Evolutionary conservation across 495 filamentous ascomycete genomes (phyloP).

Genomic region (Xylona heveae): DNA sequence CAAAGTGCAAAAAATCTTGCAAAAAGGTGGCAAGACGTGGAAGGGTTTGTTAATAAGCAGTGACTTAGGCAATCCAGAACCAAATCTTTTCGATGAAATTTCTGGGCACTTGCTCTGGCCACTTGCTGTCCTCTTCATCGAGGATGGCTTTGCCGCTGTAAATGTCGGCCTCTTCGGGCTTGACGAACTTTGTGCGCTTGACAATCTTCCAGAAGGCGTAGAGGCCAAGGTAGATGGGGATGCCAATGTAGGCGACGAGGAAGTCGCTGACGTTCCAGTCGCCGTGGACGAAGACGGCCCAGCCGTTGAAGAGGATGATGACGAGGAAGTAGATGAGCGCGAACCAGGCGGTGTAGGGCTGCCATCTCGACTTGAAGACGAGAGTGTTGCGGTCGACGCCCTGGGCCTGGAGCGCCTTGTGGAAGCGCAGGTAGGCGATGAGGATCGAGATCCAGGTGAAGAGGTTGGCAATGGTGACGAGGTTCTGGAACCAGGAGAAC

Average conservation of each 20-base stretch:
- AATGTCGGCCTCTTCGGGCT: constrained; percentile 33
- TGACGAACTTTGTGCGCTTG: constrained; percentile 24
- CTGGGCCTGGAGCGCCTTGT: constrained; percentile 30
- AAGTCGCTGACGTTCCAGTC: constrained; percentile 25
- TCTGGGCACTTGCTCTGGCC: constrained; percentile 21
- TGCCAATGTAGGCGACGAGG: constrained; percentile 31
- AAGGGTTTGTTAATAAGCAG: too few relatives aligned
- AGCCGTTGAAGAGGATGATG: constrained; percentile 31
- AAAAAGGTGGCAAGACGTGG: too few relatives aligned
- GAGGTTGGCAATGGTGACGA: constrained; percentile 19
- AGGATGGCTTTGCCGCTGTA: constrained; percentile 39
- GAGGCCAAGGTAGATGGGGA: constrained; percentile 26
- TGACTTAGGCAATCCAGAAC: constrained; percentile 27
- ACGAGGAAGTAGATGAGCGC: constrained; percentile 32
- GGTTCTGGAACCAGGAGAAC: constrained; percentile 16
- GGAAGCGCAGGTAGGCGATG: constrained; percentile 33
- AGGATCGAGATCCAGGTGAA: constrained; percentile 27
- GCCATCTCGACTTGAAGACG: constrained; percentile 33
- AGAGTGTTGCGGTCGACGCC: constrained; percentile 30
- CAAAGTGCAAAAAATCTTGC: too few relatives aligned
- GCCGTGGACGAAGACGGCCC: constrained; percentile 25
- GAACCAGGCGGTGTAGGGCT: constrained; percentile 40
- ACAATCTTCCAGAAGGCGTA: constrained; percentile 33
- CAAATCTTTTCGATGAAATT: constrained; percentile 30
- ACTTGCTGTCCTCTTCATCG: constrained; percentile 28